Conservation (phyloP, 2,329 filamentous ascomycete genomes). For the Colletotrichum liriopes region DNA sequence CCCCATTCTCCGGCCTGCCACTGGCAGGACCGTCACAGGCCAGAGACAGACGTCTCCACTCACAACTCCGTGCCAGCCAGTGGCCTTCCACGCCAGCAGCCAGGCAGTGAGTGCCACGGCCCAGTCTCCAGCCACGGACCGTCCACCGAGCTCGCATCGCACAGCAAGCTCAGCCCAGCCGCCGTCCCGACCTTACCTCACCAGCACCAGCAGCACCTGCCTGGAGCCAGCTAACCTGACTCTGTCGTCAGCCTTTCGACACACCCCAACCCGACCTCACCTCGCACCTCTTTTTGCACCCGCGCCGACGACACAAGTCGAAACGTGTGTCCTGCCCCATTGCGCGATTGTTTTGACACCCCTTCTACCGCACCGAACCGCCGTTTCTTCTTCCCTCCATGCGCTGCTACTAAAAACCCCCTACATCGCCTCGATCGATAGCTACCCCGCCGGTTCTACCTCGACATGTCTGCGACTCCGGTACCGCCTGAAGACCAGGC, state of each 20-base stretch:
- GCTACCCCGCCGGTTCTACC: constrained; percentile 42
- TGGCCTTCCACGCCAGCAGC: neutral
- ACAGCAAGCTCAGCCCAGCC: constrained; percentile 13
- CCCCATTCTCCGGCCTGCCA: constrained; percentile 16
- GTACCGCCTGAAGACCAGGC: constrained; percentile 84
- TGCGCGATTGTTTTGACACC: neutral
- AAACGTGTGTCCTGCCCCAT: neutral
- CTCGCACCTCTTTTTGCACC: constrained; percentile 4
- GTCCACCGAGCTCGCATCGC: constrained; percentile 27
- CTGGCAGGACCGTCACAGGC: constrained; percentile 15
- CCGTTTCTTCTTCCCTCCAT: constrained; percentile 30
- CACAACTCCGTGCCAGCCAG: constrained; percentile 9
- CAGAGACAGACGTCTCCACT: constrained; percentile 17
- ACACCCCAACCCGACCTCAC: neutral
- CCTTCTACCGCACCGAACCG: neutral
- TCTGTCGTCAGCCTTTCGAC: constrained; percentile 32
- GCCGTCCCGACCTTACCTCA: constrained; percentile 30
- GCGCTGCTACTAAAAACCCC: constrained; percentile 28
- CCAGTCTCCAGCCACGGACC: constrained; percentile 17
- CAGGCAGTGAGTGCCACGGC: no score
- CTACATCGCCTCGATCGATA: constrained; percentile 42
- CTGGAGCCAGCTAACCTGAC: constrained; percentile 10
- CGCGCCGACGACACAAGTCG: constrained; percentile 15
- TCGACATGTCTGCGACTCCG: constrained; percentile 64
- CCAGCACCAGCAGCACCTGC: constrained; percentile 14